Conservation (phyloP, 495 filamentous ascomycete genomes). For the Hapsidospora chrysogenum region DNA sequence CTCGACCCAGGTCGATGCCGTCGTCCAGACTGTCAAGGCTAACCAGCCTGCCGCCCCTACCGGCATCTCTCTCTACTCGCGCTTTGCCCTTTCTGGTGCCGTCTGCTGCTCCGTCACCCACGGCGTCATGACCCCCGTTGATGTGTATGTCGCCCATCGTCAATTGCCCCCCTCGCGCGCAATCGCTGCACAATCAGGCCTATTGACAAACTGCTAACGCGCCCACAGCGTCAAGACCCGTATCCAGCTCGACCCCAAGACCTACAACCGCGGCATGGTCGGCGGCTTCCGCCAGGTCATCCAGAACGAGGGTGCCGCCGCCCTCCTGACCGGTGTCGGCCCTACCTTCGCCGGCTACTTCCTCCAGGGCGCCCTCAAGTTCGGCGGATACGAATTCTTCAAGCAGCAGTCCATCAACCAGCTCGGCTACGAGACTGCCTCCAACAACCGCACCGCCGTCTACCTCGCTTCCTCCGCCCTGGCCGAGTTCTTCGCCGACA, state of each 20-base stretch:
- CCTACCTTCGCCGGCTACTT: constrained; percentile 86
- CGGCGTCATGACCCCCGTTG: constrained; percentile 80
- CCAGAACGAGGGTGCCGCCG: constrained; percentile 69
- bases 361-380: constrained; percentile 90
- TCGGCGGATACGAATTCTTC: constrained; percentile 91
- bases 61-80: constrained; percentile 42
- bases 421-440: constrained; percentile 62
- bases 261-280: constrained; percentile 81
- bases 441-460: constrained; percentile 73
- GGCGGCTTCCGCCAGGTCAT: constrained; percentile 77
- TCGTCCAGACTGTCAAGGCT: neutral
- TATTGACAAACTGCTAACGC: too few relatives aligned
- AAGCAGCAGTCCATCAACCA: constrained; percentile 83
- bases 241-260: constrained; percentile 81
- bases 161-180: too few relatives aligned
- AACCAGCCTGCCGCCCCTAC: neutral
- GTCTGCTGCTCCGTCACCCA: constrained; percentile 92
- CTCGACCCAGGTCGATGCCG: neutral
- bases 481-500: constrained; percentile 89
- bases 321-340: constrained; percentile 74
- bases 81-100: constrained; percentile 86
- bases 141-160: constrained; percentile 99
- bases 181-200: too few relatives aligned
- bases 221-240: constrained; percentile 72
- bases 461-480: constrained; percentile 72